A percentile compares a stretch with the other conserved stretches of the same genome.
Evolutionary conservation across 805 yeast genomes (phyloP).

Genomic region (Diddensiella caesifluorescens): DNA sequence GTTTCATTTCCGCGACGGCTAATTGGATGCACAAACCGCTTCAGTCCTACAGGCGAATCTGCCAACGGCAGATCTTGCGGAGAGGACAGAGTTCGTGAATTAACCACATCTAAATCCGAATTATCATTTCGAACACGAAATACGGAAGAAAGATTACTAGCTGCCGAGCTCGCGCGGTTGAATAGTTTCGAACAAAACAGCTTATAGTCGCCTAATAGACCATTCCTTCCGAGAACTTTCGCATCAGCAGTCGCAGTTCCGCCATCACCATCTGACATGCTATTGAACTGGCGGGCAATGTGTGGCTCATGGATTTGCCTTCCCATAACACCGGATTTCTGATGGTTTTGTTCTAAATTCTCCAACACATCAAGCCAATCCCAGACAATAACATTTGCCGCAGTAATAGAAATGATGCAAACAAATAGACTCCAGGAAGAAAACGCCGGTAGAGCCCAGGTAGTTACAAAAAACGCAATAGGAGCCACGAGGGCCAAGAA

Average conservation of each 20-base stretch:
- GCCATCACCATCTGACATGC: slow-evolving; percentile 9
- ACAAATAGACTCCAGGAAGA: slow-evolving; percentile 45
- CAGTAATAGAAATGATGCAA: slow-evolving; percentile 43
- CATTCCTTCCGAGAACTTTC: no score
- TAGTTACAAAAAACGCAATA: slow-evolving; percentile 33
- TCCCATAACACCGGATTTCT: slow-evolving; percentile 57
- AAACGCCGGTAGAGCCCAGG: slow-evolving; percentile 37
- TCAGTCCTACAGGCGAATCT: not conserved
- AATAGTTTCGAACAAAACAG: no score
- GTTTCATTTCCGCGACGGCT: no score
- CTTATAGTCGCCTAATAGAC: no score
- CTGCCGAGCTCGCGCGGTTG: not conserved
- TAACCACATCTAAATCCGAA: not conserved
- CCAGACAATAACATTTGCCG: slow-evolving; percentile 53
- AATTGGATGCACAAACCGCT: not conserved
- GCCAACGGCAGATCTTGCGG: no score
- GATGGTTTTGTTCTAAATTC: slow-evolving; percentile 44
- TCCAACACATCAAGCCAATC: slow-evolving; percentile 60
- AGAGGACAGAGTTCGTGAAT: not conserved
- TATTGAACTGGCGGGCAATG: slow-evolving; percentile 8
- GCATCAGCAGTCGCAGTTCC: slow-evolving; percentile 1
- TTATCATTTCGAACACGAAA: not conserved
- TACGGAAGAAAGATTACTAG: not conserved
- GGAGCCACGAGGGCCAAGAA: slow-evolving; percentile 39
- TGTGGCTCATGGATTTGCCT: slow-evolving; percentile 46